Base-by-base conservation (phyloP, 1,284 basidiomycete genomes). In the Vanrija humicola region DNA sequence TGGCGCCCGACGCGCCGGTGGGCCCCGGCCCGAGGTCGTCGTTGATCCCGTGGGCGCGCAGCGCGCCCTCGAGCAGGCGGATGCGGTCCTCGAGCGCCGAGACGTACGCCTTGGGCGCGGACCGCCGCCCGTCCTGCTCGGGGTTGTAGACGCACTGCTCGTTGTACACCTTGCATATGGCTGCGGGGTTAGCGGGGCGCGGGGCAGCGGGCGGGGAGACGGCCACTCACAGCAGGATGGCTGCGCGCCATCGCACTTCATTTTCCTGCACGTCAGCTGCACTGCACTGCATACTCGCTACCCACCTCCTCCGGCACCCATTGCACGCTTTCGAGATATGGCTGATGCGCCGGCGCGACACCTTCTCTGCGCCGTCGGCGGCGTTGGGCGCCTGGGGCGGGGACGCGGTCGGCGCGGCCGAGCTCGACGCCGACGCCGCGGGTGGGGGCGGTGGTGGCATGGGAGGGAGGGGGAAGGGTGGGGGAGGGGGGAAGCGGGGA, bases 281-380 rank as follows among this genome's bases (percentile, higher is more conserved):
- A 28, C 28, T 29, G 34, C 4, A 34, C 34, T 23, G 28, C 28
- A 15, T 4, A 18, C 10, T 8, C 15, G 15, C 12, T 3, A 59
- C 58, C 42, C 48, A 61, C 59, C 59, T 39, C 18, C 56, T 38
- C 1, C 59, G 59, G 28, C 59, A 61, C 15, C 55, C 56, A 45
- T 61, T 61, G 50, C 59, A 61, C 26, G 59, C 59, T 23, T 57
- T 52, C 6, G 59, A 61, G 52, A 61, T 61, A 34, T 61, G 59
- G 23, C 50, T 52, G 44, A 61, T 57, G 16, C 59, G 53, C 12
- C 59, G 44, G 15, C 59, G 55, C 14, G 53, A 55, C 42, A 48
- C 40, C 45, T 61, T 61, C 12, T 34, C 34, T 8, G 7, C 14
- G 12, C 10, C 34, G 34, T 12, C 34, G 9, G 34, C 34, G 34